phyloP scores from a whole-genome alignment of 169 alveolate genomes.

The Plasmodium relictum region DNA sequence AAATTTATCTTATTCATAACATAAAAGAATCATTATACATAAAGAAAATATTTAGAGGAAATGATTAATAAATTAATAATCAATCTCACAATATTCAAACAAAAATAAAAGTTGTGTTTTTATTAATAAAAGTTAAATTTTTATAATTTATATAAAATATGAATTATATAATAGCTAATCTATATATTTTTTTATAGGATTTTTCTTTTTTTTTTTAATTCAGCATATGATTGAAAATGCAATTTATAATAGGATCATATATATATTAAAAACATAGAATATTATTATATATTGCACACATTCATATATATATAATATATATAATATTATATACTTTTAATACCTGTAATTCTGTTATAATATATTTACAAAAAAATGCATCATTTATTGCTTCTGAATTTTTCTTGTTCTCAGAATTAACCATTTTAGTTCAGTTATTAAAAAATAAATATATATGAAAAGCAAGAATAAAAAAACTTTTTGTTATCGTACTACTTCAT shows the following conservation, averaged over 20 bases:
- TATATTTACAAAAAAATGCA: slow-evolving; percentile 47
- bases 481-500: background rate
- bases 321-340: background rate
- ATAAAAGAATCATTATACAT: too few relatives aligned
- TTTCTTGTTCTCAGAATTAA: slow-evolving; percentile 13
- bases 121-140: too few relatives aligned
- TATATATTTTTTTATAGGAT: background rate
- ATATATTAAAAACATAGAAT: background rate
- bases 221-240: background rate
- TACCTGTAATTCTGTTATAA: slow-evolving; percentile 57
- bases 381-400: slow-evolving; percentile 35
- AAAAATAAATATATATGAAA: background rate
- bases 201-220: too few relatives aligned
- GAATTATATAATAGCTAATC: too few relatives aligned
- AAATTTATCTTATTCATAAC: too few relatives aligned
- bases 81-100: too few relatives aligned
- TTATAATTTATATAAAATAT: too few relatives aligned
- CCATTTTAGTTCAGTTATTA: slow-evolving; percentile 9
- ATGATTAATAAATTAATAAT: too few relatives aligned
- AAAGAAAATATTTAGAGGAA: too few relatives aligned
- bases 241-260: too few relatives aligned
- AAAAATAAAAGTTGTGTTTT: too few relatives aligned
- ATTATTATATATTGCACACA: background rate
- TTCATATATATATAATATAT: background rate
- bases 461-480: slow-evolving; percentile 1